These are phyloP conservation scores for Trametes sp. DNA, from an alignment of 1,284 basidiomycete genomes.

Conservation along the genomic window DNA sequence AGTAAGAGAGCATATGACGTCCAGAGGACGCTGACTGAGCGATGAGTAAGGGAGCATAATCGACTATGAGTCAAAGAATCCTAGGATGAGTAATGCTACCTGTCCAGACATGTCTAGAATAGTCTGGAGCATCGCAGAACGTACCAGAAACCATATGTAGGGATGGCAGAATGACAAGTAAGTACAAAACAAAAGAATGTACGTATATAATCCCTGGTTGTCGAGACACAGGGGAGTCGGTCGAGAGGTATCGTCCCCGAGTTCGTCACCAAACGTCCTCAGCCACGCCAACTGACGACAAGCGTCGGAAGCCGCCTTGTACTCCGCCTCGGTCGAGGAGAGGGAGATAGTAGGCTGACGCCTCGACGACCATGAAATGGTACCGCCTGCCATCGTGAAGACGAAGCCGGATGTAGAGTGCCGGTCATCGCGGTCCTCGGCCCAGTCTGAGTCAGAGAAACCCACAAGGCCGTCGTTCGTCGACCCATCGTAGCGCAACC, in stretches of 20 bases:
- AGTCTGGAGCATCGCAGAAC: neutral
- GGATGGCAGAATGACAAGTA: neutral
- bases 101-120: neutral
- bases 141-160: neutral
- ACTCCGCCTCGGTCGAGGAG: slow-evolving; percentile 38
- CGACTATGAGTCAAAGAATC: too few relatives aligned
- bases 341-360: slow-evolving; percentile 38
- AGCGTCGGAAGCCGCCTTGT: slow-evolving; percentile 2
- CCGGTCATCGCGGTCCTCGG: slow-evolving; percentile 26
- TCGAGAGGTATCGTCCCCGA: neutral
- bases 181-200: slow-evolving; percentile 1
- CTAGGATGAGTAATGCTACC: neutral
- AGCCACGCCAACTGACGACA: slow-evolving; percentile 9
- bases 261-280: neutral
- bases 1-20: neutral
- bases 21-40: neutral
- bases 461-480: slow-evolving; percentile 6
- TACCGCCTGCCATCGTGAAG: slow-evolving; percentile 37
- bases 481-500: neutral
- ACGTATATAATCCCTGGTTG: slow-evolving; percentile 40
- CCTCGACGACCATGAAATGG: slow-evolving; percentile 37
- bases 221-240: slow-evolving; percentile 39
- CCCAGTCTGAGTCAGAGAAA: slow-evolving; percentile 36
- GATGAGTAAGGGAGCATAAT: neutral
- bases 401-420: slow-evolving; percentile 8